phyloP scores from a whole-genome alignment of 768 basidiomycete species.

The Rhodocollybia butyracea region DNA sequence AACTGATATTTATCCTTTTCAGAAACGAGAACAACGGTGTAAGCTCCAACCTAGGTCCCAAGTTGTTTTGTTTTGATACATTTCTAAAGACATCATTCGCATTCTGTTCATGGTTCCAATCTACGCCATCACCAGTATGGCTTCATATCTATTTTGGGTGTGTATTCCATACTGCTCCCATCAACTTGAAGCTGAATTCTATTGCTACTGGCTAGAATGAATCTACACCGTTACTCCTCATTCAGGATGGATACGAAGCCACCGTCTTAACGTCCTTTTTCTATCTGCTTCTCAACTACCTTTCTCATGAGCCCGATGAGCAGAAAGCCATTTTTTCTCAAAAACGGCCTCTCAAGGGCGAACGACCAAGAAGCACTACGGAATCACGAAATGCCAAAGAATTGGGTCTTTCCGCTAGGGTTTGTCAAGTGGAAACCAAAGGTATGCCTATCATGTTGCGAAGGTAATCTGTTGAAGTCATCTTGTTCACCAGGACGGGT shows the following conservation, averaged over 20 bases:
- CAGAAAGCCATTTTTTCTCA: conserved; percentile 60
- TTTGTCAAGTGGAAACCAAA: conserved; percentile 60
- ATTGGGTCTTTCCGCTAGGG: conserved; percentile 72
- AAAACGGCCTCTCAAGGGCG: conserved; percentile 53
- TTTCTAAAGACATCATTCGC: conserved; percentile 58
- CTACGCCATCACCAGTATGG: conserved; percentile 65
- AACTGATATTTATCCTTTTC: not conserved
- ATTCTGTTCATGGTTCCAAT: conserved; percentile 77
- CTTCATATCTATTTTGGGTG: conserved; percentile 73
- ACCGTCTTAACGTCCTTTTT: conserved; percentile 76
- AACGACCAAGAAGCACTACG: conserved; percentile 41
- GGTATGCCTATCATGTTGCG: conserved; percentile 25
- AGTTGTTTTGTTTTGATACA: not conserved
- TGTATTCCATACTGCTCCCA: conserved; percentile 9
- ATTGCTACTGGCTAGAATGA: conserved; percentile 43
- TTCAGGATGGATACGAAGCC: conserved; percentile 76
- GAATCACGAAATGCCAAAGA: conserved; percentile 42
- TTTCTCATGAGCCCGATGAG: conserved; percentile 59
- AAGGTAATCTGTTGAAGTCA: conserved; percentile 8
- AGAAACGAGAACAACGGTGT: conserved; percentile 75
- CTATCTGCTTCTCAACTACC: conserved; percentile 68
- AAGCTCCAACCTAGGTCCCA: conserved; percentile 14
- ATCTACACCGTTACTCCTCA: conserved; percentile 63
- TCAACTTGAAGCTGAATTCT: not conserved
- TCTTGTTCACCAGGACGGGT: conserved; percentile 43